Percentiles rank a stretch among this genome's conserved stretches.
phyloP scores from a whole-genome alignment of 139 green algal genomes.

The Chlorella sp. region DNA sequence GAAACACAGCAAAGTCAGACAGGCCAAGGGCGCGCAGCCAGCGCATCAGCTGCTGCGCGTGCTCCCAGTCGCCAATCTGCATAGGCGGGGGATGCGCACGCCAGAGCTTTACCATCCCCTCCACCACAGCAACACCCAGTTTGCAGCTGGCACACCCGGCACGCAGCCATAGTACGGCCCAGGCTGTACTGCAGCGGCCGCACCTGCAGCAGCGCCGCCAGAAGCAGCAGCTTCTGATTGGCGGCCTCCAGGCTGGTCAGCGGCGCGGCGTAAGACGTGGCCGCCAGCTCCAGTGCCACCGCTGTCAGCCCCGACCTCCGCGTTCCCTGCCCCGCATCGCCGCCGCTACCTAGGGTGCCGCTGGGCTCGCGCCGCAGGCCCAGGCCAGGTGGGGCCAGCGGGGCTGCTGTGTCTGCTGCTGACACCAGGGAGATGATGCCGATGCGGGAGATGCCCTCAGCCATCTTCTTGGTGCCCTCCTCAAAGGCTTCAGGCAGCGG shows the following conservation, averaged over 20 bases:
- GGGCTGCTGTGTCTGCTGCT: conserved; percentile 3
- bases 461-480: conserved; percentile 39
- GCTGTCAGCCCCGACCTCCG: conserved; percentile 43
- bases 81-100: background rate
- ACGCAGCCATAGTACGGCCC: no score
- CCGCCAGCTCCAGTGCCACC: conserved; percentile 61
- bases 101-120: no score
- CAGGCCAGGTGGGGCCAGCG: conserved; percentile 11
- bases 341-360: background rate
- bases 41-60: conserved; percentile 45
- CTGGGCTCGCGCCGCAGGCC: conserved; percentile 17
- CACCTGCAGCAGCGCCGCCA: conserved; percentile 63
- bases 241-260: conserved; percentile 21
- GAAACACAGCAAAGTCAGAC: conserved; percentile 48
- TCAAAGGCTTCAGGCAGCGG: conserved; percentile 8
- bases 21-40: conserved; percentile 54
- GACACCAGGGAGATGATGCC: conserved; percentile 69
- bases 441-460: conserved; percentile 60
- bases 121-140: no score
- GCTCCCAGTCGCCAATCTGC: conserved; percentile 62
- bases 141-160: no score
- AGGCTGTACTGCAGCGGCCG: background rate
- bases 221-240: conserved; percentile 66
- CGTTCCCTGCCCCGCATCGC: background rate
- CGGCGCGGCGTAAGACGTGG: conserved; percentile 12